Evolutionary conservation across 768 basidiomycete genomes (phyloP).

Genomic region (Tubosaeta sp.): DNA sequence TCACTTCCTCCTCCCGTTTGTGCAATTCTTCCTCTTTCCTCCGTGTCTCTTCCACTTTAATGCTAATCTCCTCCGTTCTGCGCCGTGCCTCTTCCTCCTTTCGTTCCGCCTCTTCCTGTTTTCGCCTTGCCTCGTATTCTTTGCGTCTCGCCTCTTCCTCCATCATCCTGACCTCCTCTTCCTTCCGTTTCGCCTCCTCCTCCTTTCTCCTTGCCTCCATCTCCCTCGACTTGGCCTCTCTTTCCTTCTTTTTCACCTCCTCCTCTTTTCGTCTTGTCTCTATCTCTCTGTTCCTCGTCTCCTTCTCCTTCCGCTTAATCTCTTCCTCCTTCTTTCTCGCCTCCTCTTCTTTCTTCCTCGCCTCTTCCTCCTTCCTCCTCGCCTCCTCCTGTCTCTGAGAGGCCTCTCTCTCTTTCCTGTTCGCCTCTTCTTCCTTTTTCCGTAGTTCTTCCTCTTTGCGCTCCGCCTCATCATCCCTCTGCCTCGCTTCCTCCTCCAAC

Average conservation of each 20-base stretch:
- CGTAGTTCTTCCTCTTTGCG: slow-evolving; percentile 27
- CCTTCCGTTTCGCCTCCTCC: slow-evolving; percentile 25
- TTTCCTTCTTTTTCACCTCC: slow-evolving; percentile 20
- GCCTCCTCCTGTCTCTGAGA: slow-evolving; percentile 24
- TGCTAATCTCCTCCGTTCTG: slow-evolving; percentile 24
- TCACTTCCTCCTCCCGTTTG: slow-evolving; percentile 27
- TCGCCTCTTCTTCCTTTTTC: slow-evolving; percentile 32
- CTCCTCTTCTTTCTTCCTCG: slow-evolving; percentile 20
- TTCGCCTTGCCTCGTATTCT: slow-evolving; percentile 29
- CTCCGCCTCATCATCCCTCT: slow-evolving; percentile 19
- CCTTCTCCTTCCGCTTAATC: slow-evolving; percentile 28
- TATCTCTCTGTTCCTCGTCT: slow-evolving; percentile 14
- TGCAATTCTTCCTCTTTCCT: slow-evolving; percentile 25
- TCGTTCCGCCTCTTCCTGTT: slow-evolving; percentile 25
- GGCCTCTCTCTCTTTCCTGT: slow-evolving; percentile 27
- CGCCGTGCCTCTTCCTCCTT: slow-evolving; percentile 31
- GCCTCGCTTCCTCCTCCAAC: slow-evolving; percentile 26
- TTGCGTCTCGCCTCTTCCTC: slow-evolving; percentile 26
- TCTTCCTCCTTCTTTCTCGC: slow-evolving; percentile 24
- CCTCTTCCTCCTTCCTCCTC: slow-evolving; percentile 23
- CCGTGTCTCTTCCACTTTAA: slow-evolving; percentile 21
- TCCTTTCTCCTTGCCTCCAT: slow-evolving; percentile 25
- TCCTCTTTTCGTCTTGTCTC: slow-evolving; percentile 21
- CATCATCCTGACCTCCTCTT: slow-evolving; percentile 25
- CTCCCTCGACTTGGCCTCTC: slow-evolving; percentile 27